Evolutionary conservation across 495 filamentous ascomycete species (phyloP).

Genomic region (Talaromyces borbonicus): DNA sequence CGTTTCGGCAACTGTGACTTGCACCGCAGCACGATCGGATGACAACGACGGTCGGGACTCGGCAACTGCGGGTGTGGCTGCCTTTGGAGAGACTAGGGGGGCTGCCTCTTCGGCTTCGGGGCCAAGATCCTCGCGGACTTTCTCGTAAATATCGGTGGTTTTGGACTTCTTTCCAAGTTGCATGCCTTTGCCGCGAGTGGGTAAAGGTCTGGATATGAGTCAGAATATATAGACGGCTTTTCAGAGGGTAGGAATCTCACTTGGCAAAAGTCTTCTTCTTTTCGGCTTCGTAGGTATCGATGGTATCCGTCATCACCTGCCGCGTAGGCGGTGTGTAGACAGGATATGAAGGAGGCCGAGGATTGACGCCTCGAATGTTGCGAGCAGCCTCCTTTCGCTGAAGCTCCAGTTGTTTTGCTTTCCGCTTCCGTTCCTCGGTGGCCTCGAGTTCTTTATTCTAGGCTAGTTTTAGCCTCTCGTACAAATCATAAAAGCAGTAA

Average conservation of each 20-base stretch:
- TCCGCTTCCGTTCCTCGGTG: slow-evolving; percentile 92
- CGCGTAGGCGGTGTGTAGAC: slow-evolving; percentile 78
- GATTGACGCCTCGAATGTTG: slow-evolving; percentile 43
- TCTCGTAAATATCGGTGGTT: slow-evolving; percentile 91
- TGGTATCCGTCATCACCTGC: slow-evolving; percentile 64
- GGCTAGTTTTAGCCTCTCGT: not conserved
- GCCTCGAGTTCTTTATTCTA: slow-evolving; percentile 98
- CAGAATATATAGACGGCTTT: slow-evolving; percentile 8
- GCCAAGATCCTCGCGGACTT: slow-evolving; percentile 80
- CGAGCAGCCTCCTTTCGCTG: slow-evolving; percentile 87
- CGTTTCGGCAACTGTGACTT: slow-evolving; percentile 75
- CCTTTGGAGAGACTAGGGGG: slow-evolving; percentile 62
- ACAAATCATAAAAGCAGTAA: too few species aligned
- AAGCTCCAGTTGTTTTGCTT: slow-evolving; percentile 95
- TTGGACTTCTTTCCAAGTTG: slow-evolving; percentile 97
- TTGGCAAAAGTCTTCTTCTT: slow-evolving; percentile 80
- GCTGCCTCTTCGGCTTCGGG: slow-evolving; percentile 65
- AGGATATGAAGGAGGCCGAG: slow-evolving; percentile 71
- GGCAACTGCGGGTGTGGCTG: slow-evolving; percentile 36
- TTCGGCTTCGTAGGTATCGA: slow-evolving; percentile 89
- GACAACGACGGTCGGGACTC: slow-evolving; percentile 54
- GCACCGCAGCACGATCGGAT: slow-evolving; percentile 67
- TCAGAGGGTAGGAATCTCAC: slow-evolving; percentile 30
- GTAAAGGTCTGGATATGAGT: slow-evolving; percentile 39
- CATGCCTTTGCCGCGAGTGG: slow-evolving; percentile 91